Conservation (phyloP, 805 yeast genomes). For the Myxozyma kluyveri region DNA sequence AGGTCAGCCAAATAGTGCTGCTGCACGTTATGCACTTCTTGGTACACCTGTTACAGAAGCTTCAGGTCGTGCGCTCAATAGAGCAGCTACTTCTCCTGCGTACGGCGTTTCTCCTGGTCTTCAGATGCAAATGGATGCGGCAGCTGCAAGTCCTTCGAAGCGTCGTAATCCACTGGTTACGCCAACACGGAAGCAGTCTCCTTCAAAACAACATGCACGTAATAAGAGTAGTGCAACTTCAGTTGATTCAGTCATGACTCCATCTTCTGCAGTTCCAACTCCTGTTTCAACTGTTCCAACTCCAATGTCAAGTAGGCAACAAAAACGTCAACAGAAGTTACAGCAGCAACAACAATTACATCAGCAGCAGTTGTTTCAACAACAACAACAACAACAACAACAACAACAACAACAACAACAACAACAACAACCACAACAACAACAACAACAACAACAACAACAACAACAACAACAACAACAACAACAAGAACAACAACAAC, state of each 20-base stretch:
- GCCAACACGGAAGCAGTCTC: background rate
- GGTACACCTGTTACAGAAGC: too few relatives aligned
- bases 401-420: too few relatives aligned
- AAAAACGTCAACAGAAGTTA: background rate
- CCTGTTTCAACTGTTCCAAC: slow-evolving; percentile 24
- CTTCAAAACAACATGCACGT: slow-evolving; percentile 12
- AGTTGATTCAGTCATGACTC: slow-evolving; percentile 1
- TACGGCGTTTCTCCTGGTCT: background rate
- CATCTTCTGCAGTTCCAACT: slow-evolving; percentile 36
- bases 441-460: too few relatives aligned
- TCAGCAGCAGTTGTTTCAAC: background rate
- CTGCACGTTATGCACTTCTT: background rate
- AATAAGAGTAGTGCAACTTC: slow-evolving; percentile 24
- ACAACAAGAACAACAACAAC: too few relatives aligned
- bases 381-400: slow-evolving; percentile 10
- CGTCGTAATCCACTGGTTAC: background rate
- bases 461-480: too few relatives aligned
- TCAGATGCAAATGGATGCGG: slow-evolving; percentile 6
- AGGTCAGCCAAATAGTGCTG: slow-evolving; percentile 1
- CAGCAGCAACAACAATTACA: background rate
- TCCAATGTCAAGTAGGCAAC: too few relatives aligned
- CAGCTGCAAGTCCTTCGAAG: slow-evolving; percentile 5
- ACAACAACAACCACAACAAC: too few relatives aligned
- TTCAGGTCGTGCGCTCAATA: background rate
- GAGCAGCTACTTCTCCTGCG: background rate